Evolutionary conservation across 202 grass and related monocot species (phyloP).

Genomic region (Setaria italica): DNA sequence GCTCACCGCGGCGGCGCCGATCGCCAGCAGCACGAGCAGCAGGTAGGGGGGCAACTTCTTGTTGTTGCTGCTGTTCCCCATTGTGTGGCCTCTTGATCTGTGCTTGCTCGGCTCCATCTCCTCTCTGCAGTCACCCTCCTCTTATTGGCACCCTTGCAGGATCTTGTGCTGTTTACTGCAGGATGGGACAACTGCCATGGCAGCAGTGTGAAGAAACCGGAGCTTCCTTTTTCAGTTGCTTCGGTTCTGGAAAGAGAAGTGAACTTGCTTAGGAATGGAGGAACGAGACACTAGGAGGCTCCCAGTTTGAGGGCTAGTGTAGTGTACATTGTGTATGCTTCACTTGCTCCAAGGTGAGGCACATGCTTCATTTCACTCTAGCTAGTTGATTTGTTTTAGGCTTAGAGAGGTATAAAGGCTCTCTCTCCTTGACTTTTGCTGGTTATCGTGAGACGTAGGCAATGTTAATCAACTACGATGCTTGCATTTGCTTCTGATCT

Average conservation of each 20-base stretch:
- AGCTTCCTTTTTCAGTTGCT: conserved; percentile 54
- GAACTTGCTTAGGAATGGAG: conserved; percentile 49
- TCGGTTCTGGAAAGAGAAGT: conserved; percentile 54
- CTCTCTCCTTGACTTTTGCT: conserved; percentile 36
- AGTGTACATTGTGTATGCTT: conserved; percentile 3
- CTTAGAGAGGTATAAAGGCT: conserved; percentile 19
- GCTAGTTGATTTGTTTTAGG: conserved; percentile 23
- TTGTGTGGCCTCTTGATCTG: conserved; percentile 51
- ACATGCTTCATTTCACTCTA: conserved; percentile 44
- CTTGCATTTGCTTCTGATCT: conserved; percentile 43
- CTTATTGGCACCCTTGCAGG: conserved; percentile 43
- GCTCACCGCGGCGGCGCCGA: conserved; percentile 63
- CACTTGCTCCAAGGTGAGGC: conserved; percentile 41
- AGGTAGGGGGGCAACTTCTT: conserved; percentile 62
- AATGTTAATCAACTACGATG: conserved; percentile 27
- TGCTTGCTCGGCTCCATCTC: conserved; percentile 52
- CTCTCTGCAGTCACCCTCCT: conserved; percentile 33
- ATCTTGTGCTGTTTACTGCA: conserved; percentile 53
- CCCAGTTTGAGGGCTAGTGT: conserved; percentile 12
- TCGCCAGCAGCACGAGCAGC: conserved; percentile 69
- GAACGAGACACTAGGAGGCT: conserved; percentile 16
- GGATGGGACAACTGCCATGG: conserved; percentile 26
- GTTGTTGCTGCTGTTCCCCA: conserved; percentile 41
- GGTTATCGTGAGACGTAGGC: conserved; percentile 23
- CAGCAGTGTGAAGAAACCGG: conserved; percentile 51